phyloP scores from a whole-genome alignment of 2,329 filamentous ascomycete species.

The Diaporthe humulicola region DNA sequence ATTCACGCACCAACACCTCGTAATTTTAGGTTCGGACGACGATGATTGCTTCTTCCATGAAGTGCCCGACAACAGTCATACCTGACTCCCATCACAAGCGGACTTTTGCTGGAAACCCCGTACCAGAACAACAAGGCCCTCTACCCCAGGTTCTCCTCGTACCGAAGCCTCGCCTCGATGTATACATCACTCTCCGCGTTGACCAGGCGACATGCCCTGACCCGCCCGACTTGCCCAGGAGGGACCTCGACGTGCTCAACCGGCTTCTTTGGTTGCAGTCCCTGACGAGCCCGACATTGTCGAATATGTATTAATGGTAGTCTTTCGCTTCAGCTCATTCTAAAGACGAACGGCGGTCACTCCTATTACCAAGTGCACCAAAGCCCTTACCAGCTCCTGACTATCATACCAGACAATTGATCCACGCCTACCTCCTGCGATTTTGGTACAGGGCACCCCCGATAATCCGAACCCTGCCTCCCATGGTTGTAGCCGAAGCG shows the following conservation, averaged over 20 bases:
- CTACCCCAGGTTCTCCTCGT: constrained; percentile 36
- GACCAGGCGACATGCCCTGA: constrained; percentile 42
- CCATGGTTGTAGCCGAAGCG: constrained; percentile 13
- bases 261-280: constrained; percentile 13
- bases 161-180: constrained; percentile 44
- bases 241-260: not conserved
- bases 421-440: constrained; percentile 21
- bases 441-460: constrained; percentile 16
- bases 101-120: constrained; percentile 36
- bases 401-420: constrained; percentile 6
- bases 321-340: constrained; percentile 33
- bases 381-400: constrained; percentile 23
- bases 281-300: constrained; percentile 21
- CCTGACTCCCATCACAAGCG: constrained; percentile 31
- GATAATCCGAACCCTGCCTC: constrained; percentile 7
- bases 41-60: constrained; percentile 69
- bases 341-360: constrained; percentile 22
- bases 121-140: constrained; percentile 36
- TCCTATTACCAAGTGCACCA: not conserved
- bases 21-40: constrained; percentile 94
- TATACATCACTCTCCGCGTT: constrained; percentile 35
- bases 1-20: constrained; percentile 76
- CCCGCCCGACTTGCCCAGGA: constrained; percentile 3
- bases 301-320: constrained; percentile 38
- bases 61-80: constrained; percentile 35